These are phyloP conservation scores for Gamsiella multidivaricata DNA, from an alignment of 192 early-diverging fungal species.

Conservation along the genomic window DNA sequence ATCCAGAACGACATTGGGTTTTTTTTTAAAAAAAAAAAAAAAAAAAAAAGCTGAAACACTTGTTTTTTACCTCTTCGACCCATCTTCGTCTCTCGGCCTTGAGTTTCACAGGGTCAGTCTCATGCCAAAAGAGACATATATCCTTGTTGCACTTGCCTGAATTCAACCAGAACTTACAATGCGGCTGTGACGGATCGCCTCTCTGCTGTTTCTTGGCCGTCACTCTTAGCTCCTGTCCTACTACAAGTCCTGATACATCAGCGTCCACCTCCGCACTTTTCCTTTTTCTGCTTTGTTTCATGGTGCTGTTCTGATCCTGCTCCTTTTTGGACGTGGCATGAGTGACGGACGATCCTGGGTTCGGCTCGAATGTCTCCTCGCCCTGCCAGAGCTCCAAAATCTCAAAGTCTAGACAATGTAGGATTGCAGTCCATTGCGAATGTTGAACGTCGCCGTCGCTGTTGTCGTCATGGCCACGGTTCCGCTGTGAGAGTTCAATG, in stretches of 20 bases:
- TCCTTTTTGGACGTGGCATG: neutral
- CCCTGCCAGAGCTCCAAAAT: conserved; percentile 37
- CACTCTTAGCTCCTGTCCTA: neutral
- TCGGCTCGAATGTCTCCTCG: conserved; percentile 34
- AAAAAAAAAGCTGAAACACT: neutral
- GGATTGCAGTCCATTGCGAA: conserved; percentile 18
- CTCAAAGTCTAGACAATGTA: conserved; percentile 44
- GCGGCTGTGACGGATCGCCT: conserved; percentile 32
- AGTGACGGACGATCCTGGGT: conserved; percentile 20
- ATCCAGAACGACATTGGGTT: neutral
- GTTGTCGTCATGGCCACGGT: neutral
- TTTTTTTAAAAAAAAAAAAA: neutral
- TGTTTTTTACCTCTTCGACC: conserved; percentile 35
- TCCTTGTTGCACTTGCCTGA: conserved; percentile 49
- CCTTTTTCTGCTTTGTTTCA: neutral
- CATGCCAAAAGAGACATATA: conserved; percentile 41
- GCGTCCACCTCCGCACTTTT: conserved; percentile 2
- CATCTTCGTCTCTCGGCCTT: conserved; percentile 35
- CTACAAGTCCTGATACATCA: neutral
- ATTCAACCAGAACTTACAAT: conserved; percentile 54
- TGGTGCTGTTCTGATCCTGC: neutral
- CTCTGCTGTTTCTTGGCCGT: neutral
- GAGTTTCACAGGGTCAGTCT: conserved; percentile 32
- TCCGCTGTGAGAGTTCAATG: conserved; percentile 38
- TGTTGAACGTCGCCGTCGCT: neutral